Base-by-base conservation (phyloP, 2,329 filamentous ascomycete genomes). In the Xylaria hypoxylon region DNA sequence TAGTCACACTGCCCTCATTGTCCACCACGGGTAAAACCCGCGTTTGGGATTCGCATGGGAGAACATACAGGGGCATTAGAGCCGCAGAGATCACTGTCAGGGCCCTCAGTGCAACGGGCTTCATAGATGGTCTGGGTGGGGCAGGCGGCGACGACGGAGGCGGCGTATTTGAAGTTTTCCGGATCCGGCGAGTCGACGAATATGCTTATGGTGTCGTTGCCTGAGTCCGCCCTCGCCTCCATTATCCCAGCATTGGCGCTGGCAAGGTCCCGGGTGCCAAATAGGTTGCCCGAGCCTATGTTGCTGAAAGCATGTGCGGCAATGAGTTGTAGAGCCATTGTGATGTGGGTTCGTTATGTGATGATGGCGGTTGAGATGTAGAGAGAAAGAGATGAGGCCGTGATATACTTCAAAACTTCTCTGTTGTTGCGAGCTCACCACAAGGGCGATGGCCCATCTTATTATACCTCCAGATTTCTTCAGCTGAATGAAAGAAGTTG, bases 81-180 rank as follows among this genome's bases (percentile, higher is more conserved):
- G 15, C 64, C 64, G 19, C 64, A 69, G 38, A 47, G 8, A 13
- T n/a, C 8, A 13, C 6, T 26, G n/a, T 5, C 28, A 4, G 59
- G 10, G 22, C 66, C 67, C 2, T 22, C 19, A 8, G 67, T 69
- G 31, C 67, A 69, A 3, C n/a, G 52, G 11, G 64, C 1, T 11
- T 53, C 60, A n/a, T 61, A 64, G 48, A 69, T 48, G 53, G 67
- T 69, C 7, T 59, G 3, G 0, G 26, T 19, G 11, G 31, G 2
- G 24, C 64, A 67, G 40, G 67, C 67, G 1, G 48, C 31, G 13
- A 69, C 67, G n/a, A 69, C 61, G 11, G 67, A 69, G 40, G 48
- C 67, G n/a, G 57, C 67, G 44, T 63, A 69, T 13, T 64, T 40
- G 53, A 51, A 67, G 13, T 62, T 10, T 0, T 40, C 53, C 2